A percentile compares a stretch with the other conserved stretches of the same genome.
These are phyloP conservation scores for Amanita muscaria DNA, from an alignment of 768 basidiomycete genomes.

Conservation along the genomic window DNA sequence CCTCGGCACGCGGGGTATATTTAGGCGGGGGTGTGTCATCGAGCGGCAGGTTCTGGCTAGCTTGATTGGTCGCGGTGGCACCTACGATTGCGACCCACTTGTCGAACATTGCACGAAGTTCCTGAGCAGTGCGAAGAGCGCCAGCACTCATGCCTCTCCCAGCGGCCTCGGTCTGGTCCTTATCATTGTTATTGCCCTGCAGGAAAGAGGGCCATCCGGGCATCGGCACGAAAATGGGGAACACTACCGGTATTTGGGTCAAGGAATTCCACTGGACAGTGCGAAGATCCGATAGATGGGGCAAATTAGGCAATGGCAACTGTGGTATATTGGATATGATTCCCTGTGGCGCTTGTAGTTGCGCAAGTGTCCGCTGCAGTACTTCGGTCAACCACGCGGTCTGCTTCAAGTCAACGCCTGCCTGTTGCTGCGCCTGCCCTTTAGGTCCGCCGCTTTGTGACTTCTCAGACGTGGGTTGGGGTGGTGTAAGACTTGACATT, in stretches of 20 bases:
- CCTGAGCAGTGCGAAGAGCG: constrained; percentile 45
- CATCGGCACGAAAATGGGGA: constrained; percentile 69
- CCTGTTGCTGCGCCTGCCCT: constrained; percentile 20
- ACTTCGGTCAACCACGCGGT: constrained; percentile 53
- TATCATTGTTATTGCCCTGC: constrained; percentile 15
- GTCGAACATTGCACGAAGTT: constrained; percentile 66
- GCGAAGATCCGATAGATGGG: constrained; percentile 62
- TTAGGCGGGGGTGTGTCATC: constrained; percentile 60
- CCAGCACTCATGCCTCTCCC: constrained; percentile 30
- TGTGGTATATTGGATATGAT: constrained; percentile 38
- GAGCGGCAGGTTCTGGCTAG: constrained; percentile 20
- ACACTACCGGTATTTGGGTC: constrained; percentile 66
- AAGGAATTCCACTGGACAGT: constrained; percentile 52
- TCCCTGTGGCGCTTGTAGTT: constrained; percentile 47
- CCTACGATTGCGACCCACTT: constrained; percentile 58
- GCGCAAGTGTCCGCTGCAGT: constrained; percentile 68
- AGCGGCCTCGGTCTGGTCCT: constrained; percentile 20
- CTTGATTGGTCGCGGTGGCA: constrained; percentile 32
- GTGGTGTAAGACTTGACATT: constrained; percentile 21
- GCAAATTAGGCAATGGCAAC: constrained; percentile 46
- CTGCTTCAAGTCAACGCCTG: constrained; percentile 34
- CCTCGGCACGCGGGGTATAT: constrained; percentile 54
- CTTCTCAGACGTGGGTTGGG: constrained; percentile 16
- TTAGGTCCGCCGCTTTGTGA: constrained; percentile 10
- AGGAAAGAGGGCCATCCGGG: constrained; percentile 60